phyloP scores from a whole-genome alignment of 1,284 basidiomycete species.

The Cutaneotrichosporon cutaneum region DNA sequence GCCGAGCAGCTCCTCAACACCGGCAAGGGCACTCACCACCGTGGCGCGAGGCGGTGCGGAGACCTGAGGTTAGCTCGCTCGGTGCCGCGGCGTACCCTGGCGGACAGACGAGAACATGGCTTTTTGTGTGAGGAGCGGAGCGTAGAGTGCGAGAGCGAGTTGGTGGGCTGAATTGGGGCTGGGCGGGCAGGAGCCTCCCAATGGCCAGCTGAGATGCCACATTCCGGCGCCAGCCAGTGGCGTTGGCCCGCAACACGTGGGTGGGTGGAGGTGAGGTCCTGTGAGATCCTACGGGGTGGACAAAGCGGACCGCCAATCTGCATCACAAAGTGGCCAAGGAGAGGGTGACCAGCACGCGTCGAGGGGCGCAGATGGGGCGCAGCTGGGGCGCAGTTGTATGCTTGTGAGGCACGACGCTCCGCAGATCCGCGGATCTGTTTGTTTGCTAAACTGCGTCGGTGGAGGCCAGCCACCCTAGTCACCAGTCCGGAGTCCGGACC shows the following conservation, averaged over 20 bases:
- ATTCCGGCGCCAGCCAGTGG: slow-evolving; percentile 1
- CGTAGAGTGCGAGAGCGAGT: background rate
- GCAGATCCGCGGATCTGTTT: too few relatives aligned
- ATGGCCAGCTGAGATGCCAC: background rate
- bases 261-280: background rate
- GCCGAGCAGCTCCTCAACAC: too few relatives aligned
- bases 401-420: too few relatives aligned
- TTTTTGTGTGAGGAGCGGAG: background rate
- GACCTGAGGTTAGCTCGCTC: slow-evolving; percentile 28
- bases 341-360: too few relatives aligned
- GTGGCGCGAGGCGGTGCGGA: slow-evolving; percentile 47
- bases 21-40: slow-evolving; percentile 34
- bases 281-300: too few relatives aligned
- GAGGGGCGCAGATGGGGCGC: too few relatives aligned
- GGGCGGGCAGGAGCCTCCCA: background rate
- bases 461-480: background rate
- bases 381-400: too few relatives aligned
- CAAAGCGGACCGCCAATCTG: too few relatives aligned
- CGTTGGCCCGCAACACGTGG: background rate
- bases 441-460: background rate
- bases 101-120: slow-evolving; percentile 47
- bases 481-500: background rate
- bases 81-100: slow-evolving; percentile 29
- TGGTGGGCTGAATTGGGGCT: background rate
- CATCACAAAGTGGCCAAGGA: too few relatives aligned